These are phyloP conservation scores for Saccharata proteae DNA, from an alignment of 2,329 filamentous ascomycete genomes.

Conservation along the genomic window DNA sequence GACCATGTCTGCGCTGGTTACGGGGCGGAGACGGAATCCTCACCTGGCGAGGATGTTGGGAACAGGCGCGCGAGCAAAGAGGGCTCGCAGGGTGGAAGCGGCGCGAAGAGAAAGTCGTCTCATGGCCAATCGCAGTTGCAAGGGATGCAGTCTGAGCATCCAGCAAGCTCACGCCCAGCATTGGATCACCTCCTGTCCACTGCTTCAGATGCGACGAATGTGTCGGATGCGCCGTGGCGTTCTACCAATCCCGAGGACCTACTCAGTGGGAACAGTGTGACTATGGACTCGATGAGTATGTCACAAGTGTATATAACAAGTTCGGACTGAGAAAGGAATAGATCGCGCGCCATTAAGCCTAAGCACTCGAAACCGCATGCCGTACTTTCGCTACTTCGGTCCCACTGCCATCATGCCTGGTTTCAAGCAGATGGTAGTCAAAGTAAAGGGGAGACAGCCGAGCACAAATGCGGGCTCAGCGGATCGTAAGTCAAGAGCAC, in stretches of 20 bases:
- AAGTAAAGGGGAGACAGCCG: conserved; percentile 53
- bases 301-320: no score
- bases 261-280: no score
- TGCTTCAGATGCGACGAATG: no score
- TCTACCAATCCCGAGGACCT: no score
- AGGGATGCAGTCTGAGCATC: no score
- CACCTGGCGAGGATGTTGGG: not conserved
- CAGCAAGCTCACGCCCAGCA: no score
- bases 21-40: conserved; percentile 22
- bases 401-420: conserved; percentile 84
- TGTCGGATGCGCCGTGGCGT: no score
- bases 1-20: conserved; percentile 37
- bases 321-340: conserved; percentile 14
- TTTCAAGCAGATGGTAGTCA: conserved; percentile 85
- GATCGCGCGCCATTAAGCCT: conserved; percentile 19
- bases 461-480: conserved; percentile 48
- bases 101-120: no score
- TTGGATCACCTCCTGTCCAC: no score
- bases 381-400: conserved; percentile 84
- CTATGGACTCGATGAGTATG: no score
- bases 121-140: no score
- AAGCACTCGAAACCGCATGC: conserved; percentile 54
- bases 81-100: no score
- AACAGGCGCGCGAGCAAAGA: not conserved
- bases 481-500: conserved; percentile 24